Percentiles rank a stretch among this genome's conserved stretches.
These are phyloP conservation scores for Osmanthus fragrans DNA, from an alignment of 257 asterid species.

Conservation along the genomic window DNA sequence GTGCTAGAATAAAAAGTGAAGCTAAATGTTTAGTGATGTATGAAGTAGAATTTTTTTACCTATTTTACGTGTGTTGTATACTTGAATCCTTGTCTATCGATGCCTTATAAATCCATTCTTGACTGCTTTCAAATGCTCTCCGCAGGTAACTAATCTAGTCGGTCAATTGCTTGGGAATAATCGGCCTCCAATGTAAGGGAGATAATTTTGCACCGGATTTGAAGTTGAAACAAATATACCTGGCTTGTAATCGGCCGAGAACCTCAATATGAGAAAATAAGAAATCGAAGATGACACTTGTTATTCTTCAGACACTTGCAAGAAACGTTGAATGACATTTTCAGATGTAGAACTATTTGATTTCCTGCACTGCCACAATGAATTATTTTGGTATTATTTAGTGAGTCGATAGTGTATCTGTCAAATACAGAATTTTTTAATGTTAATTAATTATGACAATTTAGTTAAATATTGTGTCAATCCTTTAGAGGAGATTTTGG, in stretches of 20 bases:
- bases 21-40: no score
- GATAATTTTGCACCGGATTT: constrained; percentile 18
- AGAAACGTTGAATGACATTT: constrained; percentile 15
- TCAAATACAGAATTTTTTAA: neutral
- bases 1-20: no score
- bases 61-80: neutral
- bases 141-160: constrained; percentile 90
- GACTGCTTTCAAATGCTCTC: constrained; percentile 19
- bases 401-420: neutral
- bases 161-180: constrained; percentile 85
- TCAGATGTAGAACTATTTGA: constrained; percentile 23
- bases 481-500: no score
- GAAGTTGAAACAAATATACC: constrained; percentile 17
- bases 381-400: neutral
- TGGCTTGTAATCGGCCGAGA: constrained; percentile 23
- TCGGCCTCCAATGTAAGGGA: constrained; percentile 63
- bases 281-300: constrained; percentile 20
- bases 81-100: neutral
- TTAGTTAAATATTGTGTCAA: no score
- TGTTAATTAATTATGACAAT: no score
- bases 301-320: constrained; percentile 14
- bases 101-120: constrained; percentile 5
- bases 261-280: constrained; percentile 29
- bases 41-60: neutral
- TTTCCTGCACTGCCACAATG: neutral